These are phyloP conservation scores for Quercus dentata DNA, from an alignment of 306 rosid genomes.

Conservation along the genomic window DNA sequence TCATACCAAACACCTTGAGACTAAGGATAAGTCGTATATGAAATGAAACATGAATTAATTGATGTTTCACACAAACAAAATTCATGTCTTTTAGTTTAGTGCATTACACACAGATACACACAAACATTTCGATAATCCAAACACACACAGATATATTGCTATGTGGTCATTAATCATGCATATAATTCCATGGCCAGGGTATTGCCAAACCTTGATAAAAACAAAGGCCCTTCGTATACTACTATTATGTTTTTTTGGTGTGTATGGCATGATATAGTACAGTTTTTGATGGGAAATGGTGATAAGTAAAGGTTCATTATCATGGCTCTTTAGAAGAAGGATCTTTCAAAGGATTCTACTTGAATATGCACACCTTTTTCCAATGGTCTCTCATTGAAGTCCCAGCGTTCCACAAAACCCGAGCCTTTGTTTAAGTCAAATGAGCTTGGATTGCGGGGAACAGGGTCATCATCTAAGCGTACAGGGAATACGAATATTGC, in stretches of 20 bases:
- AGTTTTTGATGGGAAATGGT: background rate
- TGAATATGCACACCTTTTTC: background rate
- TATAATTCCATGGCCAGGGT: too few species aligned
- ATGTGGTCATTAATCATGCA: background rate
- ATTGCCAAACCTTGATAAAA: background rate
- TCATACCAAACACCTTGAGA: background rate
- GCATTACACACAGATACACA: background rate
- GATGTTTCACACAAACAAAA: background rate
- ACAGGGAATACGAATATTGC: background rate
- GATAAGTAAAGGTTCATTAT: background rate
- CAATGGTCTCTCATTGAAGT: background rate
- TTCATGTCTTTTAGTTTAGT: background rate
- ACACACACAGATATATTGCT: background rate
- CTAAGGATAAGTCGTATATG: too few species aligned
- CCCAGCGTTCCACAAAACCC: background rate
- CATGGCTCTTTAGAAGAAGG: background rate
- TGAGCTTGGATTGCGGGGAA: background rate
- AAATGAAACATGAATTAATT: too few species aligned
- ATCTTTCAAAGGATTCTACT: background rate
- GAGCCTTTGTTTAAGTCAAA: background rate
- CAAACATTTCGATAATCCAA: background rate
- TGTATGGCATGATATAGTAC: background rate
- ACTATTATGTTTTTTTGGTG: background rate
- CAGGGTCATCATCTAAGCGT: background rate
- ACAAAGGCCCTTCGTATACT: too few species aligned